phyloP scores from a whole-genome alignment of 371 early-diverging fungal genomes.

The Mucor sp. region DNA sequence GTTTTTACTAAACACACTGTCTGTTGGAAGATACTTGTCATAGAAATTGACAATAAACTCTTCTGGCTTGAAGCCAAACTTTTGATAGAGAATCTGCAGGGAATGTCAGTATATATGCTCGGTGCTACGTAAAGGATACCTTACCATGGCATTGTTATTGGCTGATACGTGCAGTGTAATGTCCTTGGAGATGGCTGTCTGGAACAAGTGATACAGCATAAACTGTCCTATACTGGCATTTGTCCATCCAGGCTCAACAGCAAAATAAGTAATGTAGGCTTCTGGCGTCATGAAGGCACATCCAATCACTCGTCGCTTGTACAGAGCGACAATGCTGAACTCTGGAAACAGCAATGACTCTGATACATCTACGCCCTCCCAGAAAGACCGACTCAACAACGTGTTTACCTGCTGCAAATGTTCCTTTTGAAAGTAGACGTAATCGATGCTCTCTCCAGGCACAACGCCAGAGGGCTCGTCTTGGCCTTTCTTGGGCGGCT shows the following conservation, averaged over 20 bases:
- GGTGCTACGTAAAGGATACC: background rate
- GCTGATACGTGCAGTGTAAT: conserved; percentile 94
- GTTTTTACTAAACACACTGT: conserved; percentile 80
- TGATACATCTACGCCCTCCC: conserved; percentile 93
- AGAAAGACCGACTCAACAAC: conserved; percentile 79
- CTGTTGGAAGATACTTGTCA: conserved; percentile 84
- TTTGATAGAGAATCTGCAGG: conserved; percentile 84
- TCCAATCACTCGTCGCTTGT: conserved; percentile 79
- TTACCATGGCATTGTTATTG: conserved; percentile 92
- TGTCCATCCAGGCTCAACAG: conserved; percentile 87
- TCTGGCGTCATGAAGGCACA: conserved; percentile 95
- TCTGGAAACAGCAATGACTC: conserved; percentile 88
- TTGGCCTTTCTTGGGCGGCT: conserved; percentile 5
- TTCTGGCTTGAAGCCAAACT: conserved; percentile 95
- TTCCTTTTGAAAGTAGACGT: conserved; percentile 73
- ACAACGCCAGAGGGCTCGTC: conserved; percentile 5
- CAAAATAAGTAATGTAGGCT: conserved; percentile 90
- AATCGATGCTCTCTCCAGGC: conserved; percentile 71
- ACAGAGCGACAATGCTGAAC: conserved; percentile 84
- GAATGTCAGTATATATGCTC: background rate
- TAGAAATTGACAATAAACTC: conserved; percentile 91
- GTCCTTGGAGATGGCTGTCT: conserved; percentile 75
- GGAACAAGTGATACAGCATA: conserved; percentile 86
- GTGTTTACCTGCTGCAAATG: conserved; percentile 81
- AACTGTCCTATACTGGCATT: conserved; percentile 84